Evolutionary conservation across 805 yeast species (phyloP).

Genomic region (Limtongia smithiae): DNA sequence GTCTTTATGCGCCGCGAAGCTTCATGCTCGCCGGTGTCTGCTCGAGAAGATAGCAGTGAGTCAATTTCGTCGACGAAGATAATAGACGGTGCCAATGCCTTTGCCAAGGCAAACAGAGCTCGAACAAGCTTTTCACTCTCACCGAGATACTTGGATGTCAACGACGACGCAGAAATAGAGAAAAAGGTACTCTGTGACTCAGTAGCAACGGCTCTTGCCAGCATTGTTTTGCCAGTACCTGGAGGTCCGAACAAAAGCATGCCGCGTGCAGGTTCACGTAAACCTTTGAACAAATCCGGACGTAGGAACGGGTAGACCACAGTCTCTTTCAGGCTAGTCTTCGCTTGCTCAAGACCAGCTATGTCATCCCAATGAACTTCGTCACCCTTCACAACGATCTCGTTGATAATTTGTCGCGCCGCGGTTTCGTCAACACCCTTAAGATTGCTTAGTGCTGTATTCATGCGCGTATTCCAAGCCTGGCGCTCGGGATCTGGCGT

Average conservation of each 20-base stretch:
- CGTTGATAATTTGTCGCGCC: slow-evolving; percentile 80
- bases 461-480: slow-evolving; percentile 24
- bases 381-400: slow-evolving; percentile 85
- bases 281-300: slow-evolving; percentile 86
- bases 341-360: slow-evolving; percentile 88
- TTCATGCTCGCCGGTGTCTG: slow-evolving; percentile 75
- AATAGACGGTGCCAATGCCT: slow-evolving; percentile 83
- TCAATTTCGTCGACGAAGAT: slow-evolving; percentile 96
- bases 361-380: slow-evolving; percentile 93
- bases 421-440: slow-evolving; percentile 74
- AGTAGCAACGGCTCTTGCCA: slow-evolving; percentile 94
- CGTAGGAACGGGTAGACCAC: slow-evolving; percentile 93
- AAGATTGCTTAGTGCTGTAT: slow-evolving; percentile 37
- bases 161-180: slow-evolving; percentile 82
- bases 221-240: slow-evolving; percentile 98
- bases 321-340: slow-evolving; percentile 83
- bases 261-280: slow-evolving; percentile 94
- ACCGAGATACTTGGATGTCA: slow-evolving; percentile 78
- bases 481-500: slow-evolving; percentile 26
- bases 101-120: slow-evolving; percentile 81
- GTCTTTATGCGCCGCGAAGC: slow-evolving; percentile 86
- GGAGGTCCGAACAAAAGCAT: slow-evolving; percentile 97
- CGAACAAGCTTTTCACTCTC: slow-evolving; percentile 91
- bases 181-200: slow-evolving; percentile 92
- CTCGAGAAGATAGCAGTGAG: slow-evolving; percentile 77